A percentile compares a stretch with the other conserved stretches of the same genome.
Evolutionary conservation across 2,329 filamentous ascomycete species (phyloP).

Genomic region (Acephala macrosclerotiorum): DNA sequence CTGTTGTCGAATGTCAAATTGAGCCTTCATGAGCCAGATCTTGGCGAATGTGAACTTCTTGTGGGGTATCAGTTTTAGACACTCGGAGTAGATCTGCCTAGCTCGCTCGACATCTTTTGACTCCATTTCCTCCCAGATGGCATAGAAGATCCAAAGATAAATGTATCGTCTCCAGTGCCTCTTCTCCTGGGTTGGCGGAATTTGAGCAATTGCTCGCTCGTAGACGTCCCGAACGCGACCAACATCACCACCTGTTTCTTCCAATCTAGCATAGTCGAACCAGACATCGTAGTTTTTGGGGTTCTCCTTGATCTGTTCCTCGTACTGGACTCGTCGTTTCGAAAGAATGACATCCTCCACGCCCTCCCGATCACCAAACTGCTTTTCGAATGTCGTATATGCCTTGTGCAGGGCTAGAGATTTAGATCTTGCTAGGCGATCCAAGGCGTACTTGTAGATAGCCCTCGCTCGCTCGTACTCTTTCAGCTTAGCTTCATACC

Average conservation of each 20-base stretch:
- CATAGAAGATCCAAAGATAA: conserved; percentile 98
- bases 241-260: conserved; percentile 83
- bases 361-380: conserved; percentile 91
- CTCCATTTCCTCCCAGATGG: conserved; percentile 91
- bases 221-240: conserved; percentile 92
- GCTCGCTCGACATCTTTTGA: conserved; percentile 80
- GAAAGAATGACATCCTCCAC: conserved; percentile 96
- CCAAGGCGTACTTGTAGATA: conserved; percentile 96
- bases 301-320: conserved; percentile 92
- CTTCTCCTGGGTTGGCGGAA: conserved; percentile 95
- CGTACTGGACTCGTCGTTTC: conserved; percentile 91
- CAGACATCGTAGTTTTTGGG: conserved; percentile 96
- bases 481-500: conserved; percentile 92
- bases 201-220: conserved; percentile 92
- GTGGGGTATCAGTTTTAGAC: conserved; percentile 87
- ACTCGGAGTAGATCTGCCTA: conserved; percentile 89
- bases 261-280: conserved; percentile 93
- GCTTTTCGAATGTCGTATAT: conserved; percentile 98
- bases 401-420: conserved; percentile 87
- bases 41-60: conserved; percentile 98
- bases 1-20: conserved; percentile 90
- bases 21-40: conserved; percentile 91
- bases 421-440: conserved; percentile 87
- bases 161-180: conserved; percentile 97
- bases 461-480: conserved; percentile 93